These are phyloP conservation scores for Colletotrichum camelliae DNA, from an alignment of 2,329 filamentous ascomycete genomes.

Conservation along the genomic window DNA sequence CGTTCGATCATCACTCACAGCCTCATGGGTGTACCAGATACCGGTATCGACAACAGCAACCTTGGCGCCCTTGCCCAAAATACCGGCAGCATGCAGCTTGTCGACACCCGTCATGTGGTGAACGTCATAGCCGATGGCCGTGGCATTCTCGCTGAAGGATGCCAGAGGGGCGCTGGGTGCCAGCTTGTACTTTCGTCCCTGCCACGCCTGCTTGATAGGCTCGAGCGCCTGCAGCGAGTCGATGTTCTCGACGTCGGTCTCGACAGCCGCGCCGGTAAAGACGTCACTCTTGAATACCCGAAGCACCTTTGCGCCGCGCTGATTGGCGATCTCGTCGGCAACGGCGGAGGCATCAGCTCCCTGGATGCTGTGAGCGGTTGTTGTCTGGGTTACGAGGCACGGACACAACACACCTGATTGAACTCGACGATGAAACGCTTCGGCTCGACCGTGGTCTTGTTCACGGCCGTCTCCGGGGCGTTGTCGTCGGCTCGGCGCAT, in stretches of 20 bases:
- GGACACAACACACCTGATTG: not conserved
- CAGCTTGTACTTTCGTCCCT: conserved; percentile 1
- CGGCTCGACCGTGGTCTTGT: conserved; percentile 1
- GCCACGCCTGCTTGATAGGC: conserved; percentile 16
- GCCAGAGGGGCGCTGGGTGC: not conserved
- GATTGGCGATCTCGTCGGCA: not conserved
- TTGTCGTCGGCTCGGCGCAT: conserved; percentile 9
- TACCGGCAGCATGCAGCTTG: conserved; percentile 38
- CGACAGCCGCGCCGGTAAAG: conserved; percentile 28
- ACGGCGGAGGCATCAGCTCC: not conserved
- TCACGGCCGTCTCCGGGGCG: not conserved
- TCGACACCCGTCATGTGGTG: conserved; percentile 45
- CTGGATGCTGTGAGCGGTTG: not conserved
- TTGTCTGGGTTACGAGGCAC: not conserved
- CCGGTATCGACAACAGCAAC: conserved; percentile 16
- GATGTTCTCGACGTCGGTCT: conserved; percentile 16
- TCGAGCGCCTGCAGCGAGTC: conserved; percentile 19
- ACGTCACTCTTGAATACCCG: conserved; percentile 31
- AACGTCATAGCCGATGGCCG: conserved; percentile 33
- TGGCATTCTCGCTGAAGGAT: conserved; percentile 5
- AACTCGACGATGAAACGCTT: conserved; percentile 22
- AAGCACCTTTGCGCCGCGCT: conserved; percentile 5
- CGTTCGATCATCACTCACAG: not conserved
- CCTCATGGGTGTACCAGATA: conserved; percentile 13
- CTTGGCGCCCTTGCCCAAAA: conserved; percentile 22